Percentiles rank a stretch among this genome's conserved stretches.
Conservation (phyloP, 805 yeast species). For the Naumovozyma baii region DNA sequence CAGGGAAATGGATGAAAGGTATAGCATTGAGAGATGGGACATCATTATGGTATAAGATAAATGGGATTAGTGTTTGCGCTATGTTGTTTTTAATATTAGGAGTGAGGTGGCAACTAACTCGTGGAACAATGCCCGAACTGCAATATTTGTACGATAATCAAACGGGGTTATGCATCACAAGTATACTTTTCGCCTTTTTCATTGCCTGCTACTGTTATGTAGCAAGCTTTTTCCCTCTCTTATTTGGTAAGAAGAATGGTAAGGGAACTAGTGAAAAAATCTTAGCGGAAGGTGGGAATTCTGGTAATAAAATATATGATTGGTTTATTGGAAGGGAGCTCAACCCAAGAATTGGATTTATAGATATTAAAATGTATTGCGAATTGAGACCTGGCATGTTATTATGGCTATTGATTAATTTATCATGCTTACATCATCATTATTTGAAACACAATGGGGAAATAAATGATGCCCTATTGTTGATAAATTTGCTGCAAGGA, state of each 20-base stretch:
- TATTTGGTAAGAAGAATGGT: constrained; percentile 36
- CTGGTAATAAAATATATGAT: constrained; percentile 66
- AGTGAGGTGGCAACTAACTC: constrained; percentile 43
- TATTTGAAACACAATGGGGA: constrained; percentile 41
- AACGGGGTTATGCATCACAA: constrained; percentile 50
- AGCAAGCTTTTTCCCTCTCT: constrained; percentile 54
- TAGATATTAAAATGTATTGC: constrained; percentile 86
- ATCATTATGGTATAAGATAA: constrained; percentile 62
- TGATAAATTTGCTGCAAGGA: constrained; percentile 62
- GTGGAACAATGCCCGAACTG: constrained; percentile 65
- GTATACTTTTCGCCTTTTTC: constrained; percentile 53
- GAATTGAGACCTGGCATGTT: constrained; percentile 92
- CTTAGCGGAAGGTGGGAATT: constrained; percentile 78
- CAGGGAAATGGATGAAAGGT: constrained; percentile 59
- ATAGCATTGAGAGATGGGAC: constrained; percentile 69
- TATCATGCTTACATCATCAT: constrained; percentile 76
- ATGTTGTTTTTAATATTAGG: constrained; percentile 34
- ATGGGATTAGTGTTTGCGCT: constrained; percentile 55
- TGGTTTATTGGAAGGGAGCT: constrained; percentile 97
- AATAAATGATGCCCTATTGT: constrained; percentile 59
- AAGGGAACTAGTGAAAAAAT: constrained; percentile 53
- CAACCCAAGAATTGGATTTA: constrained; percentile 76
- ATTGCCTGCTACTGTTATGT: constrained; percentile 59
- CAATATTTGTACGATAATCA: constrained; percentile 63
- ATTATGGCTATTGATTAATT: constrained; percentile 70